Evolutionary conservation across 805 yeast genomes (phyloP), one percentile per base, ranked within the genome.

Genomic region (Pichia paraexigua): DNA sequence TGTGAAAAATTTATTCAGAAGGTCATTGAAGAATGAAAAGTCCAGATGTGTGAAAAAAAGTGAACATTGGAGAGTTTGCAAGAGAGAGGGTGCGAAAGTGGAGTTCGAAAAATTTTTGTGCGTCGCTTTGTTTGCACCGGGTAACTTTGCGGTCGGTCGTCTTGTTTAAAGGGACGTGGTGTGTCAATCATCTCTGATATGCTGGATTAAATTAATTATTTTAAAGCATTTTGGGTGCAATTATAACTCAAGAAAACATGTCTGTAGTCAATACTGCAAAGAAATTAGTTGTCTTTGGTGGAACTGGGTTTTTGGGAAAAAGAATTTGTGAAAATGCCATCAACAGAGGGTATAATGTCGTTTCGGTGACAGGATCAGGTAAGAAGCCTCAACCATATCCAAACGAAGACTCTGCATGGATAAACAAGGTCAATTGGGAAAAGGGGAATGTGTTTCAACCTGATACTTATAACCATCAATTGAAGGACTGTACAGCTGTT

Each of bases 221-320:
- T n/a, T n/a, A n/a, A n/a, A n/a, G n/a, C n/a, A n/a, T n/a, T n/a
- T n/a, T n/a, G n/a, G n/a, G 7, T 13, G 13, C 35, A 30, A 12
- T 10, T 13, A 30, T 13, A 13, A 12, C 3, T 15, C n/a, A 5
- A 12, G 6, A 7, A 12, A 30, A 17, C 17, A 30, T 30, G 35
- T 30, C 35, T 30, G 35, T n/a, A 13, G n/a, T 30, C 35, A 30
- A 12, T 12, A 13, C n/a, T 13, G 35, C n/a, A 35, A 42, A 27
- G 35, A 56, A 54, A 27, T 45, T 69, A 3, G 79, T 87, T 4
- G 87, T 90, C 0, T 80, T 90, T 60, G 98, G 98, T 18, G 97
- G 97, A 0, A 81, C 79, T 57, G 97, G 97, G 10, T 87, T 87
- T 62, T 65, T 91, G 18, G 85, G 96, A 13, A 74, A 71, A 51